Evolutionary conservation across 164 flowering plant species (phyloP).

Genomic region (Sedum album): DNA sequence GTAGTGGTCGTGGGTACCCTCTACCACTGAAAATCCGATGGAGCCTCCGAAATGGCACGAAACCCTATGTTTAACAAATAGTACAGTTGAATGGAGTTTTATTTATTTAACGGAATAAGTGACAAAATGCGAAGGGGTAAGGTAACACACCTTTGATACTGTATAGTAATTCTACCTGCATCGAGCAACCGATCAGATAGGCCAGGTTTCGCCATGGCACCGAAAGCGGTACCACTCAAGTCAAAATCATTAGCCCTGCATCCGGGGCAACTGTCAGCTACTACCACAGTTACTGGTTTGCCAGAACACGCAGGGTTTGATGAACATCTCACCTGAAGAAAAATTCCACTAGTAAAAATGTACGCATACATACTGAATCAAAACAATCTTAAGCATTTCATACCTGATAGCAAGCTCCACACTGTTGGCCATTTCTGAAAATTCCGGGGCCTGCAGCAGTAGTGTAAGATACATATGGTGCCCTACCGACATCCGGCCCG

Average conservation of each 20-base stretch:
- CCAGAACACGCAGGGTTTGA: slow-evolving; percentile 1
- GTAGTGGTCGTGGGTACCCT: not conserved
- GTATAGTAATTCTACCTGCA: not conserved
- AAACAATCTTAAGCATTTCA: not conserved
- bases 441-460: not conserved
- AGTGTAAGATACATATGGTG: not conserved
- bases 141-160: not conserved
- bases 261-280: not conserved
- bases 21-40: not conserved
- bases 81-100: too few relatives aligned
- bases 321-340: not conserved
- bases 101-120: too few relatives aligned
- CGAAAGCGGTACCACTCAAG: not conserved
- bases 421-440: not conserved
- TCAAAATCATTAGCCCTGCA: not conserved
- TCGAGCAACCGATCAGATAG: not conserved
- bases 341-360: not conserved
- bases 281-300: not conserved
- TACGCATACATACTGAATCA: not conserved
- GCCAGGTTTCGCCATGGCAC: slow-evolving; percentile 3
- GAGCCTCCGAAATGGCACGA: not conserved
- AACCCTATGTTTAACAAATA: not conserved
- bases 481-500: not conserved
- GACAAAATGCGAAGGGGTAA: not conserved
- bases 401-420: slow-evolving; percentile 3